Conservation (phyloP, 2,329 filamentous ascomycete genomes). For the Microsporum audouinii region DNA sequence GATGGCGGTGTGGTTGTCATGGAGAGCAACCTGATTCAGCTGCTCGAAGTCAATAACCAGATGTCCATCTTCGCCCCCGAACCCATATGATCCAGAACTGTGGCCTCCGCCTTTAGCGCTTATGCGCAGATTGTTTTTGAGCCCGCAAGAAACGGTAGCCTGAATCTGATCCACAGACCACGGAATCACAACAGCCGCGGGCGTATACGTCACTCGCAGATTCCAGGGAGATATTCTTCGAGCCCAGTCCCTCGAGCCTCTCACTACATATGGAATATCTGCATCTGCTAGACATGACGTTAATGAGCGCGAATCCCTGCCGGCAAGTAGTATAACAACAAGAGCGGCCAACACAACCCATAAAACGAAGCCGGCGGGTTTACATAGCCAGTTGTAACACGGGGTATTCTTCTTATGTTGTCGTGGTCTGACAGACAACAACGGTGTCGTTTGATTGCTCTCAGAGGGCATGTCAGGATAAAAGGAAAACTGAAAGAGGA, state of each 20-base stretch:
- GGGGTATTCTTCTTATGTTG: background rate
- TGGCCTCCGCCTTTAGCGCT: slow-evolving; percentile 42
- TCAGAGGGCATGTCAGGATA: background rate
- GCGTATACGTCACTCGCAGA: slow-evolving; percentile 20
- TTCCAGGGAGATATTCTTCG: slow-evolving; percentile 14
- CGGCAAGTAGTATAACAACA: background rate
- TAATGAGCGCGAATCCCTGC: background rate
- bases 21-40: slow-evolving; percentile 16
- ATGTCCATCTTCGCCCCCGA: slow-evolving; percentile 17
- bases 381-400: background rate
- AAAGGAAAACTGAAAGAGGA: background rate
- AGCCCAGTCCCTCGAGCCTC: background rate
- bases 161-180: slow-evolving; percentile 30
- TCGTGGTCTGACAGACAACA: background rate
- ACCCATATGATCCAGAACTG: slow-evolving; percentile 31
- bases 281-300: background rate
- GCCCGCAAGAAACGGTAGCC: slow-evolving; percentile 36
- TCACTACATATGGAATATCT: background rate
- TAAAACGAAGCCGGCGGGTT: background rate
- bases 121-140: slow-evolving; percentile 32
- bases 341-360: background rate
- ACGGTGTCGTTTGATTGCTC: background rate
- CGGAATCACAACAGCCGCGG: slow-evolving; percentile 20
- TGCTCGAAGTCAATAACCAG: slow-evolving; percentile 19
- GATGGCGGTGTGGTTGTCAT: slow-evolving; percentile 15